Evolutionary conservation across 345 rosid genomes (phyloP), one percentile per base, ranked within the genome.

Genomic region (Murraya paniculata): DNA sequence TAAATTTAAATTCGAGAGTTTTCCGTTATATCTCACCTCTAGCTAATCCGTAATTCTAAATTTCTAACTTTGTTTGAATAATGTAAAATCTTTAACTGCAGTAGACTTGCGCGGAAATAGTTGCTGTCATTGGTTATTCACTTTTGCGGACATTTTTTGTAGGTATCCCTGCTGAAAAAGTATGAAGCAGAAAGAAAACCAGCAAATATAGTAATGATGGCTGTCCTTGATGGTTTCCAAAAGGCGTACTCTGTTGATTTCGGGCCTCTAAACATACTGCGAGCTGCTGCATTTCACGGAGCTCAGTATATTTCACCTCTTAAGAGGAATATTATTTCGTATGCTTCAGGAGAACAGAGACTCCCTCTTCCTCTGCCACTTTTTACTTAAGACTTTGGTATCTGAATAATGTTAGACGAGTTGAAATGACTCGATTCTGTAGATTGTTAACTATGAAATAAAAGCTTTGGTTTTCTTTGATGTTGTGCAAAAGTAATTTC

Each of bases 131-230:
- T 39, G n/a, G 41, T 45, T 74, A 36, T 69, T 25, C 36, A 36
- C 53, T 39, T 3, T 24, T 56, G 33, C 61, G 48, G 48, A 55
- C 28, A 24, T 66, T 25, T 53, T 25, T 45, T 82, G 76, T 79
- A 94, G 98, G 82, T 84, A 1, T 84, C 87, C 8, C 78, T 89
- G 38, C 77, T 95, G 68, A 92, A 87, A 79, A 86, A 84, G 74
- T 95, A 93, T 68, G 97, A 93, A 79, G 89, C 92, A 0, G 96
- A 92, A 74, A 91, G 98, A 80, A 95, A 92, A 80, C 91, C 93
- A 33, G 89, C 92, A 50, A 93, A 95, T 71, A 38, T 91, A 7
- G 79, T 87, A 38, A 96, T 95, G 99, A 92, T 95, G 95, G 97
- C 94, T 5, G 83, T 92, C 27, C 87, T 95, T 65, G 99, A 95